A percentile compares a stretch with the other conserved stretches of the same genome.
Conservation (phyloP, 768 basidiomycete species). For the Suillus variegatus region DNA sequence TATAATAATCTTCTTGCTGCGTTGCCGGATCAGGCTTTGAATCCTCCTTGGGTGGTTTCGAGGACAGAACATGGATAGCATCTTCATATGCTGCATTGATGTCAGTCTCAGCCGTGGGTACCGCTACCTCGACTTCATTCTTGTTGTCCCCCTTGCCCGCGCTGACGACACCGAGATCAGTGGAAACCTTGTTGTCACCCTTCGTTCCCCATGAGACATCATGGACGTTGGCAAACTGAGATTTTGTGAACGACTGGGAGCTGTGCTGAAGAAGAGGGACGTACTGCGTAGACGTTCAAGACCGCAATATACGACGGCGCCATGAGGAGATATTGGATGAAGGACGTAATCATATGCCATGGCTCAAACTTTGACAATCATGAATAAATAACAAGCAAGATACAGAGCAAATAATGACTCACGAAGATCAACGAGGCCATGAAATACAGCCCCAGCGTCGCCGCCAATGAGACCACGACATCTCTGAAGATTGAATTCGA, state of each 20-base stretch:
- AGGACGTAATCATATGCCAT: constrained; percentile 98
- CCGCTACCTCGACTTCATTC: constrained; percentile 82
- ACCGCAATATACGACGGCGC: constrained; percentile 94
- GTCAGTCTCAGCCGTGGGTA: constrained; percentile 88
- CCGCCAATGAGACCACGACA: constrained; percentile 81
- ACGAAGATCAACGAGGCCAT: constrained; percentile 83
- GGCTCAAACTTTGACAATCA: constrained; percentile 75
- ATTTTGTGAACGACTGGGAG: constrained; percentile 4
- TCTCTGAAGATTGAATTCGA: constrained; percentile 81
- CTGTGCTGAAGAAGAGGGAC: constrained; percentile 5
- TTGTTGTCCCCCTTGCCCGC: constrained; percentile 55
- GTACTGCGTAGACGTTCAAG: constrained; percentile 85
- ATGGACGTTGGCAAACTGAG: constrained; percentile 82
- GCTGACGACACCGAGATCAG: constrained; percentile 84
- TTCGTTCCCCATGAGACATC: constrained; percentile 97
- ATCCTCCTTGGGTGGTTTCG: constrained; percentile 76
- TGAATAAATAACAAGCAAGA: background rate
- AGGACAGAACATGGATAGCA: constrained; percentile 78
- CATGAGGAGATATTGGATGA: constrained; percentile 89
- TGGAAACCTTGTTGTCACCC: constrained; percentile 84
- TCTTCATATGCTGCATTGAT: constrained; percentile 90
- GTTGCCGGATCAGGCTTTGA: constrained; percentile 60
- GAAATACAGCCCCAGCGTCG: constrained; percentile 90
- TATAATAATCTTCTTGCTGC: constrained; percentile 84
- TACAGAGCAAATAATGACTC: constrained; percentile 35